These are phyloP conservation scores for Salvia splendens DNA, from an alignment of 257 asterid species.

Conservation along the genomic window DNA sequence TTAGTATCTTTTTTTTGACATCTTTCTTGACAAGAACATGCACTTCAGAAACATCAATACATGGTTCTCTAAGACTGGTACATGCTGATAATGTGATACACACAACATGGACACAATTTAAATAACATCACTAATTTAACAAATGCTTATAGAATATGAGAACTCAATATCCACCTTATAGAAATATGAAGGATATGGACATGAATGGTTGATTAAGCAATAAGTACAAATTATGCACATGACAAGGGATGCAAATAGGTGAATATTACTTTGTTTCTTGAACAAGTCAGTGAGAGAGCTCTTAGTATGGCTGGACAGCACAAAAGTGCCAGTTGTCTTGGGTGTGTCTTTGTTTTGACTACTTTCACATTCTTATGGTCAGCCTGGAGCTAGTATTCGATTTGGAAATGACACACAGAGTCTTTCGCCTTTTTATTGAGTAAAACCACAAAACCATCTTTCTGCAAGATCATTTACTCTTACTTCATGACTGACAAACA, in stretches of 20 bases:
- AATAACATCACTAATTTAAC: neutral
- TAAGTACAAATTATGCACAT: slow-evolving; percentile 4
- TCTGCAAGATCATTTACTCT: neutral
- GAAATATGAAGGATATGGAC: neutral
- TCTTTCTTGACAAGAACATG: too few relatives aligned
- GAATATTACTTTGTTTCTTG: neutral
- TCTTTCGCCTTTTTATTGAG: neutral
- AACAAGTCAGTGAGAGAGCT: neutral
- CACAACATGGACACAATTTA: neutral
- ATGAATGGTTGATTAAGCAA: neutral
- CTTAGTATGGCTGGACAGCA: neutral
- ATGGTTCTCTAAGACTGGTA: neutral
- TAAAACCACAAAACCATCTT: neutral
- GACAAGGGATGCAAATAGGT: neutral
- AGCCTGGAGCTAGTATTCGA: slow-evolving; percentile 1
- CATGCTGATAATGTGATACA: neutral
- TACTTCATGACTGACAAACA: neutral
- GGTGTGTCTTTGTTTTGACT: neutral
- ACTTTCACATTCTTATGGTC: neutral
- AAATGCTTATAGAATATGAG: neutral
- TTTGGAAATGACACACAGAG: neutral
- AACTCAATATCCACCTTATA: neutral
- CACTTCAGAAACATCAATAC: neutral
- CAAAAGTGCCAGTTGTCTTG: neutral
- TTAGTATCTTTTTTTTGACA: neutral